Evolutionary conservation across 768 basidiomycete species (phyloP).

Genomic region (Kwoniella botswanensis): DNA sequence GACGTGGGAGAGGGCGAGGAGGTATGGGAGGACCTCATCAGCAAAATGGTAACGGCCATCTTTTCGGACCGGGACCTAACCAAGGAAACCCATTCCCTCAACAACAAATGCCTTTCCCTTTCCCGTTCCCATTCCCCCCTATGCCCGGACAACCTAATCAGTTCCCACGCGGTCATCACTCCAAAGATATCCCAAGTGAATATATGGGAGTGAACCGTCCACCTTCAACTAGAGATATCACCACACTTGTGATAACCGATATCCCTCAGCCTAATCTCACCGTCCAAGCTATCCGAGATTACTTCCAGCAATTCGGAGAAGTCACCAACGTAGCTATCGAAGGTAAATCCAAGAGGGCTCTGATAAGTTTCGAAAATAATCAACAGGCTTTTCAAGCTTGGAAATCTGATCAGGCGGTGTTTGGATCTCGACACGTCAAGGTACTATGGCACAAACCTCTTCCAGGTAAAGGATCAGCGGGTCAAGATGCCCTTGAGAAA

Average conservation of each 20-base stretch:
- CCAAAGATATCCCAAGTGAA: conserved; percentile 68
- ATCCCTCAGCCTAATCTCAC: conserved; percentile 83
- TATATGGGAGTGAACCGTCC: conserved; percentile 51
- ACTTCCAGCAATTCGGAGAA: conserved; percentile 90
- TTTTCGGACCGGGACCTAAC: conserved; percentile 1
- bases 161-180: background rate
- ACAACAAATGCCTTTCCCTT: conserved; percentile 58
- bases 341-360: conserved; percentile 71
- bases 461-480: conserved; percentile 84
- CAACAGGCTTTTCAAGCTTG: conserved; percentile 85
- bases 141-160: conserved; percentile 9
- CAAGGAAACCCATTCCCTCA: conserved; percentile 31
- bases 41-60: conserved; percentile 18
- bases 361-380: conserved; percentile 84
- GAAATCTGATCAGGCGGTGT: conserved; percentile 93
- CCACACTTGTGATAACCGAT: conserved; percentile 82
- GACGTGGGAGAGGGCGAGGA: conserved; percentile 34
- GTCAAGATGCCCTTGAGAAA: conserved; percentile 77
- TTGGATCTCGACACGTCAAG: conserved; percentile 91
- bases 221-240: conserved; percentile 44
- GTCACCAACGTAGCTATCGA: conserved; percentile 93
- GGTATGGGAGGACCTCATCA: conserved; percentile 34
- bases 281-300: conserved; percentile 76
- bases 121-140: conserved; percentile 35
- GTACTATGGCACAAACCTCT: conserved; percentile 93